Conservation (phyloP, 805 yeast species). For the Lipomyces sp. region DNA sequence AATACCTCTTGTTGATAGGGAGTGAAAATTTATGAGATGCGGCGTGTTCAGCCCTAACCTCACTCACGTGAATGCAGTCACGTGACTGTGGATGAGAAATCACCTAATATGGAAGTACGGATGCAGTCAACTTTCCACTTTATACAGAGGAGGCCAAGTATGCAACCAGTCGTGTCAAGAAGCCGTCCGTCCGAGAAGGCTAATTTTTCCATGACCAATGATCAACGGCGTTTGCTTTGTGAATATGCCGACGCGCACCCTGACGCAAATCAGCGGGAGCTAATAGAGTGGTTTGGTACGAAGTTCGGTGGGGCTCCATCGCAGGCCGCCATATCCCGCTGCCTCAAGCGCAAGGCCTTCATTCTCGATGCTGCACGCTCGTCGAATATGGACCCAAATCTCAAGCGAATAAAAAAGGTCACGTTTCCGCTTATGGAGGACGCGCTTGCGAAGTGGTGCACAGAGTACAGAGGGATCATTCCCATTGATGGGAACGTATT, state of each 20-base stretch:
- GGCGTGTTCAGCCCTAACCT: too few species aligned
- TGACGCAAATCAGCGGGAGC: slow-evolving; percentile 20
- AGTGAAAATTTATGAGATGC: background rate
- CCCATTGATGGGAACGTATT: slow-evolving; percentile 23
- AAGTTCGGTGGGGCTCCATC: slow-evolving; percentile 19
- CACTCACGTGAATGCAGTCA: too few species aligned
- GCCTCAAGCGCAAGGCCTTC: slow-evolving; percentile 25
- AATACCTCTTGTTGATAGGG: background rate
- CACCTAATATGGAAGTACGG: too few species aligned
- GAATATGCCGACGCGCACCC: slow-evolving; percentile 23
- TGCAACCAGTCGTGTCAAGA: too few species aligned
- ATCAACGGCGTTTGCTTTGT: slow-evolving; percentile 27
- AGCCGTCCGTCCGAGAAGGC: slow-evolving; percentile 2
- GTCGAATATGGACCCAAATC: slow-evolving; percentile 5
- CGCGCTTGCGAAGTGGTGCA: slow-evolving; percentile 23
- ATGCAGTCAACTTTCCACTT: too few species aligned
- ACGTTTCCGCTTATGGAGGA: slow-evolving; percentile 28
- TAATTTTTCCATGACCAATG: slow-evolving; percentile 27
- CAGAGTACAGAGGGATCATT: slow-evolving; percentile 17
- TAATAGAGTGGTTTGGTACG: slow-evolving; percentile 21
- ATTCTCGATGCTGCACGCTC: slow-evolving; percentile 8
- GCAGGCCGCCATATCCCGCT: slow-evolving; percentile 28
- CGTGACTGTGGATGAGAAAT: too few species aligned
- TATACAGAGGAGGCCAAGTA: too few species aligned
- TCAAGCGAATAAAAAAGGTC: slow-evolving; percentile 23